Evolutionary conservation across 208 protist genomes (phyloP).

Genomic region (Lotmaria passim): DNA sequence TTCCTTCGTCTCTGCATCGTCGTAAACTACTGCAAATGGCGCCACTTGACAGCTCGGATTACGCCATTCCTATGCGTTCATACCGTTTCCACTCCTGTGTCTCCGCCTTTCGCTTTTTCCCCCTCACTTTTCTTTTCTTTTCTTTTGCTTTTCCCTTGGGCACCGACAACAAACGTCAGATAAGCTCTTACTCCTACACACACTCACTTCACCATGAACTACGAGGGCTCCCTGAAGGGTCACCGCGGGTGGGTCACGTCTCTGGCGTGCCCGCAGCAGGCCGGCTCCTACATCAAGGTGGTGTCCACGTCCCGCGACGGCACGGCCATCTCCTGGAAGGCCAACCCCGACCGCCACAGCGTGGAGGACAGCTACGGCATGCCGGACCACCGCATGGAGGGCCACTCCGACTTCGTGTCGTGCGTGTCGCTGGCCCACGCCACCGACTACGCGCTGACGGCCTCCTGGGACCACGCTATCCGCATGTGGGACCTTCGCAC

Average conservation of each 20-base stretch:
- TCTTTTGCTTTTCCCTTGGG: not conserved
- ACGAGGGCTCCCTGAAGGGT: constrained; percentile 93
- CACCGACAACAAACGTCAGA: constrained; percentile 8
- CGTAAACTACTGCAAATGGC: too few relatives aligned
- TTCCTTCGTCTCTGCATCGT: too few relatives aligned
- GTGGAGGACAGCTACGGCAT: constrained; percentile 82
- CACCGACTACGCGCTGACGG: constrained; percentile 98
- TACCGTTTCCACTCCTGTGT: too few relatives aligned
- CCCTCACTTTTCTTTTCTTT: not conserved
- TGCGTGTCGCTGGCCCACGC: constrained; percentile 97
- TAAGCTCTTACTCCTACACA: constrained; percentile 20
- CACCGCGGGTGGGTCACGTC: constrained; percentile 97
- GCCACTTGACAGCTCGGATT: too few relatives aligned
- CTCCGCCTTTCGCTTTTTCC: not conserved
- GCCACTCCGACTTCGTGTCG: constrained; percentile 96
- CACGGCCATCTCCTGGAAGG: constrained; percentile 97
- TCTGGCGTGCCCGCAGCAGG: constrained; percentile 76
- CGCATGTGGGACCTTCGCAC: constrained; percentile 98
- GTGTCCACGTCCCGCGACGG: constrained; percentile 96
- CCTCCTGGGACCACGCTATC: constrained; percentile 99
- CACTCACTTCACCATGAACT: constrained; percentile 52
- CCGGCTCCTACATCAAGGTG: constrained; percentile 75
- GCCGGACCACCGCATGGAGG: constrained; percentile 78
- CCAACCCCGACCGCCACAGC: constrained; percentile 84
- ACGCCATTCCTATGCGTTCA: too few relatives aligned